Base-by-base conservation (phyloP, 176 grass and related monocot genomes). In the Saccharum spontaneum region DNA sequence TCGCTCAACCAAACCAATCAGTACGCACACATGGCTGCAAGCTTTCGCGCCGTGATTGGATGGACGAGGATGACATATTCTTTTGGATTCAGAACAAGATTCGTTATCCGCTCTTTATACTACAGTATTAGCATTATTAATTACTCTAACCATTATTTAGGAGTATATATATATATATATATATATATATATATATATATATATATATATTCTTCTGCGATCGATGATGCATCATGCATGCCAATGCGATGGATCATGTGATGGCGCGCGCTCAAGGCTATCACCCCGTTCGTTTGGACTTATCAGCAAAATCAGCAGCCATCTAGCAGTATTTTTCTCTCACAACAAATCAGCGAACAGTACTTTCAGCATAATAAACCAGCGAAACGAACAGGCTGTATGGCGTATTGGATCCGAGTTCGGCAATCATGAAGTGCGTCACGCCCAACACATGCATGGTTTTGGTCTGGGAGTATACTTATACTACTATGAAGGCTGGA, bases 61-160 rank as follows among this genome's bases (percentile, higher is more conserved):
- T 20, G 50, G 50, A 55, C 50, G 16, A 54, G 50, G 50, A 54
- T 54, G 17, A 20, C 52, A 64, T 43, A n/a, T n/a, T n/a, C n/a
- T n/a, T n/a, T 2, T 7, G 0, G 5, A 55, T 22, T 8, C 50
- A 16, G 9, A 23, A 39, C 30, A 22, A 80, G 54, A 86, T 38
- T 80, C 67, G 28, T 16, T 86, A 64, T 49, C 77, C 41, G 18
- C 40, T 79, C 37, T 38, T 75, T 73, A 41, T 40, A 50, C 5
- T 85, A 49, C 14, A 16, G 13, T 12, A 16, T 16, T 1, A 3
- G 11, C 15, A 49, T 49, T 39, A 8, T 39, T 49, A 49, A 50
- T 49, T 49, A 16, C 14, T 49, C 3, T 3, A 14, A 16, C 2
- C 1, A 49, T 15, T 15, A 49, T 49, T 49, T 33, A 49, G 3